phyloP scores from a whole-genome alignment of 2,329 filamentous ascomycete species.

The Fusarium sublunatum region DNA sequence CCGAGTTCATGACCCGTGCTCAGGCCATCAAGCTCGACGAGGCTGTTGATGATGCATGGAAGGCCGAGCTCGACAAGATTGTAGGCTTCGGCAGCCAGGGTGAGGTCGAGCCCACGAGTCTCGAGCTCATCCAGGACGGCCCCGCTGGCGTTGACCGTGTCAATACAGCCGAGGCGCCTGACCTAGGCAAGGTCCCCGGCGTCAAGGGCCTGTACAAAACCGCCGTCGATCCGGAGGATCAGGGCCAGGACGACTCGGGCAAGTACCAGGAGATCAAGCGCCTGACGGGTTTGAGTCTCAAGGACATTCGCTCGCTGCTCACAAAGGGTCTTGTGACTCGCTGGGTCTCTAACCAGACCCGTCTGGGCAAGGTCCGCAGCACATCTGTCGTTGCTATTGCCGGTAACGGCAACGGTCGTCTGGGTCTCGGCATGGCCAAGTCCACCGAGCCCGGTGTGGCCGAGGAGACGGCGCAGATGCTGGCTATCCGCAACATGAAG shows the following conservation, averaged over 20 bases:
- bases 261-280: slow-evolving; percentile 64
- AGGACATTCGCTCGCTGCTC: slow-evolving; percentile 65
- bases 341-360: slow-evolving; percentile 89
- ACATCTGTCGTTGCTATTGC: slow-evolving; percentile 82
- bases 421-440: slow-evolving; percentile 93
- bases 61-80: slow-evolving; percentile 54
- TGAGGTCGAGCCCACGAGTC: slow-evolving; percentile 49
- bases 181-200: slow-evolving; percentile 64
- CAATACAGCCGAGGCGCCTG: slow-evolving; percentile 60
- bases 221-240: slow-evolving; percentile 61
- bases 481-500: slow-evolving; percentile 90
- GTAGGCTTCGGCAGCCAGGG: slow-evolving; percentile 46
- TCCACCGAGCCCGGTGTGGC: slow-evolving; percentile 78
- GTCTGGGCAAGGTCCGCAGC: slow-evolving; percentile 90
- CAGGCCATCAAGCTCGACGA: slow-evolving; percentile 54
- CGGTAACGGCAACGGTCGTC: slow-evolving; percentile 84
- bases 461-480: slow-evolving; percentile 76
- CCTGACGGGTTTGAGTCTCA: slow-evolving; percentile 65
- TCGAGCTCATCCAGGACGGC: slow-evolving; percentile 54
- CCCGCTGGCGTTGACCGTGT: slow-evolving; percentile 50
- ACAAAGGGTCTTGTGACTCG: slow-evolving; percentile 80
- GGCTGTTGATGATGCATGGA: slow-evolving; percentile 52
- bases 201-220: slow-evolving; percentile 63
- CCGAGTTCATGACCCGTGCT: slow-evolving; percentile 49
- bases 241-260: slow-evolving; percentile 63